Percentiles rank a stretch among this genome's conserved stretches.
phyloP scores from a whole-genome alignment of 352 stramenopile genomes.

The Phytophthora meadii region DNA sequence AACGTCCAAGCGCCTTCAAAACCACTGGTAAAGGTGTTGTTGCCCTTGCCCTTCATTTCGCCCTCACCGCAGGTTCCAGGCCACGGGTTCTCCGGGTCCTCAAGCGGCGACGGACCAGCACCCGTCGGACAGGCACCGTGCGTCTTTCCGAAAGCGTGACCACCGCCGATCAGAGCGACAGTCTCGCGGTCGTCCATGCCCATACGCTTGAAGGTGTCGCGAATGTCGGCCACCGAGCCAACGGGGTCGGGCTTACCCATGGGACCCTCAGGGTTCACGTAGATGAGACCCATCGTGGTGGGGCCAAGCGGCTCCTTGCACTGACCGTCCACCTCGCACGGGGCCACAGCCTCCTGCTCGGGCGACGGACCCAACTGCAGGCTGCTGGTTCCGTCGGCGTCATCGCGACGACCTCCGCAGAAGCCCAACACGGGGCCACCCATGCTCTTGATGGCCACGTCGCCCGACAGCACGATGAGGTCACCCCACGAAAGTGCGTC shows the following conservation, averaged over 20 bases:
- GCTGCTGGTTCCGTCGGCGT: constrained; percentile 67
- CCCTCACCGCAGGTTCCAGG: constrained; percentile 57
- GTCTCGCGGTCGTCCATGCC: constrained; percentile 94
- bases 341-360: constrained; percentile 53
- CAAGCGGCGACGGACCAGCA: constrained; percentile 44
- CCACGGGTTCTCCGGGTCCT: constrained; percentile 66
- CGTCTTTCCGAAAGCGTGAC: constrained; percentile 93
- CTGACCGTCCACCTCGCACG: constrained; percentile 49
- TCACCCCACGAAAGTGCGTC: constrained; percentile 90
- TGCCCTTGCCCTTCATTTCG: constrained; percentile 56
- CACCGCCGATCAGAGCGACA: constrained; percentile 92
- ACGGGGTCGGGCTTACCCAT: constrained; percentile 81
- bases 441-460: constrained; percentile 92
- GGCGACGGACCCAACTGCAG: constrained; percentile 46
- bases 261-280: constrained; percentile 71
- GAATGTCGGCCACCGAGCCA: constrained; percentile 91
- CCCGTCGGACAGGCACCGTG: constrained; percentile 75
- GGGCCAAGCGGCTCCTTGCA: constrained; percentile 64
- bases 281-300: constrained; percentile 72
- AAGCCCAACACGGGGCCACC: constrained; percentile 93
- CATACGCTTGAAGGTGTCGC: constrained; percentile 94
- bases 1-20: constrained; percentile 89
- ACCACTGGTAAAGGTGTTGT: constrained; percentile 82
- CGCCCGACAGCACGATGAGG: constrained; percentile 93
- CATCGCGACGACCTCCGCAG: constrained; percentile 88